Percentiles rank a stretch among this genome's conserved stretches.
Evolutionary conservation across 177 flowering plant species (phyloP).

Genomic region (Vitis hybrid): DNA sequence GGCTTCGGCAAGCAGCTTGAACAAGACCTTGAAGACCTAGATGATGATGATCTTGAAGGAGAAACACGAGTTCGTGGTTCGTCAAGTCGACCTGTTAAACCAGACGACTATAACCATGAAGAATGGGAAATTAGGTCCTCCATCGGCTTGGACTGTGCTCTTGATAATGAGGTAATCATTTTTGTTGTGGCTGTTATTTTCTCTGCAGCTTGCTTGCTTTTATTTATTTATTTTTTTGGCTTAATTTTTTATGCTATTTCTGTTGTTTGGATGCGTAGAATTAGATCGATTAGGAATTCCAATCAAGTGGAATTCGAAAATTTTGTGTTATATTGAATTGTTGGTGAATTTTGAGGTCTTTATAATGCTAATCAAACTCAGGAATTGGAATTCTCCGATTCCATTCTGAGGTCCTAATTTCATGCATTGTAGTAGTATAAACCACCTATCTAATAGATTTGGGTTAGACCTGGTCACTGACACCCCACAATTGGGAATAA

Average conservation of each 20-base stretch:
- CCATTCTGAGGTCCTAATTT: no score
- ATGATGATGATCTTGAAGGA: constrained; percentile 26
- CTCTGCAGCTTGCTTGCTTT: background rate
- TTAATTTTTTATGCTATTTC: background rate
- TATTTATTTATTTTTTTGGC: background rate
- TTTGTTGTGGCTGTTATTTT: background rate
- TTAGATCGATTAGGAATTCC: no score
- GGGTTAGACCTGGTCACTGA: no score
- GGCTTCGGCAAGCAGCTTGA: constrained; percentile 20
- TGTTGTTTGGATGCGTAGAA: background rate
- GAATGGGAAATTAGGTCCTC: constrained; percentile 62
- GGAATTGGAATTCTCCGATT: no score
- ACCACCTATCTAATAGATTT: no score
- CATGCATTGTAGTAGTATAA: no score
- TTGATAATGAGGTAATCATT: constrained; percentile 73
- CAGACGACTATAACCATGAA: constrained; percentile 44
- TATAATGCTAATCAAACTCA: no score
- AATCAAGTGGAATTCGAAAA: no score
- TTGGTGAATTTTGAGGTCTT: no score
- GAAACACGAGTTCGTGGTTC: constrained; percentile 7
- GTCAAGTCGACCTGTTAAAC: constrained; percentile 12
- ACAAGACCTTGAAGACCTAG: constrained; percentile 35
- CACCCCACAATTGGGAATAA: no score
- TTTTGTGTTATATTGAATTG: no score
- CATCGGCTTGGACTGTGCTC: constrained; percentile 74